Base-by-base conservation (phyloP, 2,329 filamentous ascomycete genomes). In the Blumeria graminis region DNA sequence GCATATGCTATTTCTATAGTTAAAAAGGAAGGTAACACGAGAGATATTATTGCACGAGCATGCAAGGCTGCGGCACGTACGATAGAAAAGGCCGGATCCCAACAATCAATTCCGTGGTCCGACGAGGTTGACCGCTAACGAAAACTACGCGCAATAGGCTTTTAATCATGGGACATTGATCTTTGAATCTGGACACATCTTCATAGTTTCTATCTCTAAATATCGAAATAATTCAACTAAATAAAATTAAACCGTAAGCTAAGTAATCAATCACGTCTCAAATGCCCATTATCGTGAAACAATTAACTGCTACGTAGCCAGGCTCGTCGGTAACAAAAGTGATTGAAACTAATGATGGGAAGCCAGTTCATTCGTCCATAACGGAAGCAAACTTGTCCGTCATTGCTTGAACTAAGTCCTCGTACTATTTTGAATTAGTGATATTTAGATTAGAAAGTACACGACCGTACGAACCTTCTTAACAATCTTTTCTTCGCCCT, bases 351-450 rank as follows among this genome's bases (percentile, higher is more conserved):
- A 28, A 28, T 1, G 16, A 53, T 53, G 50, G 35, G 33, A 53
- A 13, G 13, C 38, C 28, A 28, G 7, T 57, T 56, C 88, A 98
- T 77, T 96, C 90, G 71, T 98, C 92, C 68, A 86, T 80, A 59
- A 98, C 90, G 41, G 88, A 82, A 54, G 92, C 92, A 72, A 98
- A 98, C 74, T 94, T 94, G 73, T 98, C 92, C 64, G 84, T 82
- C 88, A 98, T 90, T 65, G 80, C 76, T 72, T 94, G 86, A 64
- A 92, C 77, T 64, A 96, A 80, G 64, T 81, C 81, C 76, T 96
- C 92, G 70, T 96, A 98, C 86, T 92, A 65, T 55, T 45, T 41
- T 51, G 33, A 45, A 45, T 62, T 57, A 62, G 62, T 39, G 9
- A 50, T 50, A 34, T 10, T 39, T 34, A 56, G 16, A 35, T 41